Base-by-base conservation (phyloP, 2,329 filamentous ascomycete genomes). In the Ophiostoma sp. region DNA sequence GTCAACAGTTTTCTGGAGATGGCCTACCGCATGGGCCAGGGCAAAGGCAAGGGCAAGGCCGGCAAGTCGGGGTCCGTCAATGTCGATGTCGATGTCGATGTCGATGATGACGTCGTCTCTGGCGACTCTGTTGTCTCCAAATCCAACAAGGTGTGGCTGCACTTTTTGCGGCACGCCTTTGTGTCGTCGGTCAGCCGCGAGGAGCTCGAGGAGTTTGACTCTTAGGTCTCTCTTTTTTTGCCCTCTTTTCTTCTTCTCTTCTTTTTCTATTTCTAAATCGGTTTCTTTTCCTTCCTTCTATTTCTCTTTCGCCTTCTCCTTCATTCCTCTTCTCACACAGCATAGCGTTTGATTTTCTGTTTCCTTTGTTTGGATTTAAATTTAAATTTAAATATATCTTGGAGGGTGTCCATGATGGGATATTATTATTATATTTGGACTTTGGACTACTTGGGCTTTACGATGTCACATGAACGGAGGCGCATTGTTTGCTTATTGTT, bases 1-100 rank as follows among this genome's bases (percentile, higher is more conserved):
- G 91, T 97, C 68, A 85, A 87, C 73, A 96, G 88, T 77, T 91
- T 91, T 77, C 81, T 98, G 64, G 85, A 91, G 72, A 84, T 98
- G 67, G 95, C 95, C 13, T 87, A 89, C 73, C 85, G 89, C 69
- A 96, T 98, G 76, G 91, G 20, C 48, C 8, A 52, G 48, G 48
- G 52, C n/a, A 27, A 27, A 31, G 27, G 27, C 27, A 31, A 31
- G 27, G 27, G 20, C 48, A 23, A 52, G 69, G 74, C 76, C 39
- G 75, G 76, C n/a, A 48, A 48, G 44, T 48, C 17, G 44, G 76
- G n/a, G n/a, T n/a, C n/a, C n/a, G n/a, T n/a, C n/a, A n/a, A 78
- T 15, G 72, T 77, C 3, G 70, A 75, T 5, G 69, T 62, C 3
- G 68, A 67, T 20, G 75, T 68, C 20, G 72, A 74, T 5, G 72